Evolutionary conservation across 805 yeast genomes (phyloP).

Genomic region (Zygosaccharomyces bailii): DNA sequence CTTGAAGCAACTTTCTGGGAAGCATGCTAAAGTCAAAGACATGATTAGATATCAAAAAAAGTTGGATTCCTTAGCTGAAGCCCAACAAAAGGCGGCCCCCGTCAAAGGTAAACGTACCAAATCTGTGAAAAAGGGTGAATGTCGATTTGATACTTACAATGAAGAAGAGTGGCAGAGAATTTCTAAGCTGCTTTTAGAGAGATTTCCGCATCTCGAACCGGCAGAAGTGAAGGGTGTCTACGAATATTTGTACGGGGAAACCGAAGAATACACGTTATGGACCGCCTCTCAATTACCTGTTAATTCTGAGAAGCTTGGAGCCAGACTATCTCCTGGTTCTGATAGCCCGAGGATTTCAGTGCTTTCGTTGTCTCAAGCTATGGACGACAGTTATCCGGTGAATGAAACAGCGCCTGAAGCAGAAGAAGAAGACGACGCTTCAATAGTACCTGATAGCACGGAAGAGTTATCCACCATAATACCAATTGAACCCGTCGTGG

Average conservation of each 20-base stretch:
- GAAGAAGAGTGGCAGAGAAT: slow-evolving; percentile 32
- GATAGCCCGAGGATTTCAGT: slow-evolving; percentile 15
- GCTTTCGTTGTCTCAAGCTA: slow-evolving; percentile 29
- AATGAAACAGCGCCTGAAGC: background rate
- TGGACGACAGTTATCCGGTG: slow-evolving; percentile 20
- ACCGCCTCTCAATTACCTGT: slow-evolving; percentile 24
- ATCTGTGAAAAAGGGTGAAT: background rate
- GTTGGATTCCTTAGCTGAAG: slow-evolving; percentile 1
- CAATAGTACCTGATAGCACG: slow-evolving; percentile 16
- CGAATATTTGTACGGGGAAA: slow-evolving; percentile 27
- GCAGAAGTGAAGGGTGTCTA: slow-evolving; percentile 25
- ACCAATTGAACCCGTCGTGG: slow-evolving; percentile 10
- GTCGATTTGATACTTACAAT: slow-evolving; percentile 26
- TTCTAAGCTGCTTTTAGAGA: slow-evolving; percentile 16
- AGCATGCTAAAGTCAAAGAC: slow-evolving; percentile 30
- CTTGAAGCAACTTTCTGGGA: slow-evolving; percentile 32
- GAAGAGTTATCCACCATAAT: slow-evolving; percentile 13
- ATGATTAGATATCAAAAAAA: slow-evolving; percentile 17
- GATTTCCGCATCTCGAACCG: slow-evolving; percentile 23
- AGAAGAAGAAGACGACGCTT: slow-evolving; percentile 8
- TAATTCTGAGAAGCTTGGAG: background rate
- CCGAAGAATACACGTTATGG: slow-evolving; percentile 20
- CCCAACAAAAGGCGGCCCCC: background rate
- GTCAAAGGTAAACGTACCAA: background rate
- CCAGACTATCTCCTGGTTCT: slow-evolving; percentile 1